Evolutionary conservation across 306 rosid genomes (phyloP), one percentile per base, ranked within the genome.

Genomic region (Dalbergia cultrata): DNA sequence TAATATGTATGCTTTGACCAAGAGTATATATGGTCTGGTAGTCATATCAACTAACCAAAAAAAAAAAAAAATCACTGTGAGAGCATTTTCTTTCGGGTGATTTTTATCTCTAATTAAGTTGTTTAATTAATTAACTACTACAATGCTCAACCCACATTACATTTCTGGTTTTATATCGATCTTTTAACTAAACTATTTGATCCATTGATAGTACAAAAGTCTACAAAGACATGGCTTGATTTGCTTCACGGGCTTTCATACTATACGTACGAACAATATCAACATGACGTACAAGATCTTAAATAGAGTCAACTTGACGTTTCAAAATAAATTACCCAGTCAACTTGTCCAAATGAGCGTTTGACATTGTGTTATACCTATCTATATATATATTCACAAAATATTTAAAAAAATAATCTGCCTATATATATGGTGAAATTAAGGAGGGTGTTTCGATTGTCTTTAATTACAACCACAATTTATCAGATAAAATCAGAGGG

Each of bases 281-380:
- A 71, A 66, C n/a, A 14, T 35, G 65, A 8, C 21, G 13, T 57
- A 39, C 62, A 57, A 13, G 34, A 73, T 33, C 56, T 73, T 56
- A 34, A 73, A 7, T 57, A 41, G 67, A 41, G 77, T 37, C 39
- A 57, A 73, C 67, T 73, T 73, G 77, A 57, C 39, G 57, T 73
- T 57, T 73, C 21, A 73, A 57, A 57, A 19, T 13, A 54, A 56
- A 37, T 73, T 17, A 60, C 17, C 33, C 9, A 21, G 83, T 22
- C 56, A 71, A 70, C 39, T 53, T 60, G 72, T 61, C 58, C 5
- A 79, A 50, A 14, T 60, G 72, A 50, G 61, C 35, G 49, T 26
- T 37, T 47, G 63, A 79, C 77, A 13, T 70, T 50, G 21, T 64
- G 76, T 60, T n/a, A 62, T 44, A n/a, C 31, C 44, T 5, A 61